A percentile compares a stretch with the other conserved stretches of the same genome.
These are phyloP conservation scores for Leucogyrophana mollusca DNA, from an alignment of 768 basidiomycete species.

Conservation along the genomic window DNA sequence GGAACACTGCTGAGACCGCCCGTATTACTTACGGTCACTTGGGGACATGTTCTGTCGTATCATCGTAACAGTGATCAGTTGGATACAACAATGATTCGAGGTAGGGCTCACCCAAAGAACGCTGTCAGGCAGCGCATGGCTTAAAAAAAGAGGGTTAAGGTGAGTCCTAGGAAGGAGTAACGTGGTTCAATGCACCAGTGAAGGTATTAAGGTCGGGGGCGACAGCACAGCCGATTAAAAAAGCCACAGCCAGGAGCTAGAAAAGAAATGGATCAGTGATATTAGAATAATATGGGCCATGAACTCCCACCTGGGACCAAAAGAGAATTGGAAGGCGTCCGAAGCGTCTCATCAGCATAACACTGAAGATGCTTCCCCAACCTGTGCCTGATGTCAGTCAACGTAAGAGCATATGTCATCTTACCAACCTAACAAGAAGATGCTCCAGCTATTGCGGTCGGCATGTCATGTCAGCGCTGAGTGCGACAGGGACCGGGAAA, in stretches of 20 bases:
- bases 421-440: slow-evolving; percentile 53
- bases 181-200: slow-evolving; percentile 36
- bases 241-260: slow-evolving; percentile 55
- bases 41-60: slow-evolving; percentile 51
- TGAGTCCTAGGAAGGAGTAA: background rate
- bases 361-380: slow-evolving; percentile 61
- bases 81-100: background rate
- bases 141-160: slow-evolving; percentile 13
- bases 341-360: slow-evolving; percentile 60
- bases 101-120: slow-evolving; percentile 46
- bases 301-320: slow-evolving; percentile 58
- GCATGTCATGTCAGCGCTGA: slow-evolving; percentile 9
- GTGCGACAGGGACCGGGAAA: slow-evolving; percentile 3
- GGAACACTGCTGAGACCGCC: background rate
- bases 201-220: slow-evolving; percentile 57
- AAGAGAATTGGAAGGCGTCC: slow-evolving; percentile 69
- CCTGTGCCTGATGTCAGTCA: slow-evolving; percentile 40
- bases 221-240: slow-evolving; percentile 58
- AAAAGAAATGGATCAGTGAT: background rate
- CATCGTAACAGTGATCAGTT: background rate
- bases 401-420: too few species aligned
- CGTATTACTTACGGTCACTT: slow-evolving; percentile 44
- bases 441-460: slow-evolving; percentile 54
- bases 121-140: slow-evolving; percentile 60
- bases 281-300: too few species aligned